phyloP scores from a whole-genome alignment of 2,329 filamentous ascomycete genomes.

The Aspergillus sp. region DNA sequence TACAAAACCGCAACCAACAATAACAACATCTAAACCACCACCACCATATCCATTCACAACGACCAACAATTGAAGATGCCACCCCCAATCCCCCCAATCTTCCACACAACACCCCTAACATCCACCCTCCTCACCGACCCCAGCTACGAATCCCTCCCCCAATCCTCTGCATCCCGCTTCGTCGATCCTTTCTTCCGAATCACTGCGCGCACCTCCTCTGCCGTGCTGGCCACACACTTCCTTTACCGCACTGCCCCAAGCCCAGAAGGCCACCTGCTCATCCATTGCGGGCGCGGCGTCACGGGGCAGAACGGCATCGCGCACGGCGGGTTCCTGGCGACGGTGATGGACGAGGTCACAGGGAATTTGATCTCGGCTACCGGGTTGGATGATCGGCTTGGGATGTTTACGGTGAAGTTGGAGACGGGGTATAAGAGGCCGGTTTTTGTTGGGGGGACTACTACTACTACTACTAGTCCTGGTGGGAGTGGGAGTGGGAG shows the following conservation, averaged over 20 bases:
- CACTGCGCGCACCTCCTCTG: background rate
- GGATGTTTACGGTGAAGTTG: slow-evolving; percentile 9
- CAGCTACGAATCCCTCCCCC: background rate
- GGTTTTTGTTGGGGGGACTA: background rate
- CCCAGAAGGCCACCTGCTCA: slow-evolving; percentile 4
- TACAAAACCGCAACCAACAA: too few relatives aligned
- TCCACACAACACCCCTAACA: background rate
- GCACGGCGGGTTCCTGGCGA: slow-evolving; percentile 13
- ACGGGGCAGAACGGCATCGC: slow-evolving; percentile 4
- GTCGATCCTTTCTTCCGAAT: slow-evolving; percentile 3
- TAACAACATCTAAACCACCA: too few relatives aligned
- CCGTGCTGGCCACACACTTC: background rate
- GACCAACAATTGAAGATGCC: background rate
- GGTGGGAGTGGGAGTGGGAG: background rate
- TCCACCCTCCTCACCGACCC: background rate
- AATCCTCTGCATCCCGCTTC: background rate
- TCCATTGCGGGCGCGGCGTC: slow-evolving; percentile 5
- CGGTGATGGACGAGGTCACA: slow-evolving; percentile 8
- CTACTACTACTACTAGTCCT: too few relatives aligned
- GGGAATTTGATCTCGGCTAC: slow-evolving; percentile 2
- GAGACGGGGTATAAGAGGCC: slow-evolving; percentile 1
- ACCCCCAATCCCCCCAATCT: background rate
- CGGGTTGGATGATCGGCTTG: slow-evolving; percentile 3
- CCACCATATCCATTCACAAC: background rate
- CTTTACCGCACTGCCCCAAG: background rate